phyloP scores from a whole-genome alignment of 2,329 filamentous ascomycete species.

The Botrytis byssoidea region DNA sequence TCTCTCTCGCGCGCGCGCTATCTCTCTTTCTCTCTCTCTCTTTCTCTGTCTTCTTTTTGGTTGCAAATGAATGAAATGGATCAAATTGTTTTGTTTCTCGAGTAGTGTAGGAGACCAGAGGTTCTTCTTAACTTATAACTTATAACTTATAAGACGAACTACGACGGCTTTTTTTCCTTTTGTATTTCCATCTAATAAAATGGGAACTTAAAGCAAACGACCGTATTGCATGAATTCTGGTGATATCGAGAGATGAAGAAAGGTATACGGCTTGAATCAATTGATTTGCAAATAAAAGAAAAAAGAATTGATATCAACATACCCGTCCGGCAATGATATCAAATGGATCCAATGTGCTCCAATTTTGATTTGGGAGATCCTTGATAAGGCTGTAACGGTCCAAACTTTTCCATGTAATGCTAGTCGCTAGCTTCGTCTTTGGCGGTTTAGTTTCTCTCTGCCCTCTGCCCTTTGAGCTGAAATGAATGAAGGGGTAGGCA shows the following conservation, averaged over 20 bases:
- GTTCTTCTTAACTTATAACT: constrained; percentile 8
- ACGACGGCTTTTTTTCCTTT: background rate
- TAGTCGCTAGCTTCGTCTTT: background rate
- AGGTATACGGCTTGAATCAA: background rate
- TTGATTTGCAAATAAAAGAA: background rate
- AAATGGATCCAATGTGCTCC: background rate
- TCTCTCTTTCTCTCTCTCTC: background rate
- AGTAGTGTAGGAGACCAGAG: background rate
- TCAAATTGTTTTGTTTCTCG: background rate
- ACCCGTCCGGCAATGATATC: constrained; percentile 1
- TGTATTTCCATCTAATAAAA: background rate
- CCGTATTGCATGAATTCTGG: background rate
- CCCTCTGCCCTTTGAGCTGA: background rate
- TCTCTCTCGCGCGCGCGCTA: background rate
- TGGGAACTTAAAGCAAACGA: background rate
- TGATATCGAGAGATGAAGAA: background rate
- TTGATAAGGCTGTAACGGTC: constrained; percentile 9
- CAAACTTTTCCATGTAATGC: background rate
- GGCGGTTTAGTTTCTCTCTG: background rate
- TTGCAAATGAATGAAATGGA: background rate
- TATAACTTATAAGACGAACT: background rate
- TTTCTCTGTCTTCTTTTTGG: background rate
- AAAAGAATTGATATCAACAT: background rate
- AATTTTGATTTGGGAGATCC: constrained; percentile 4
- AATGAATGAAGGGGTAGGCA: constrained; percentile 4